Base-by-base conservation (phyloP, 495 filamentous ascomycete genomes). In the Hypoxylon intermedium region DNA sequence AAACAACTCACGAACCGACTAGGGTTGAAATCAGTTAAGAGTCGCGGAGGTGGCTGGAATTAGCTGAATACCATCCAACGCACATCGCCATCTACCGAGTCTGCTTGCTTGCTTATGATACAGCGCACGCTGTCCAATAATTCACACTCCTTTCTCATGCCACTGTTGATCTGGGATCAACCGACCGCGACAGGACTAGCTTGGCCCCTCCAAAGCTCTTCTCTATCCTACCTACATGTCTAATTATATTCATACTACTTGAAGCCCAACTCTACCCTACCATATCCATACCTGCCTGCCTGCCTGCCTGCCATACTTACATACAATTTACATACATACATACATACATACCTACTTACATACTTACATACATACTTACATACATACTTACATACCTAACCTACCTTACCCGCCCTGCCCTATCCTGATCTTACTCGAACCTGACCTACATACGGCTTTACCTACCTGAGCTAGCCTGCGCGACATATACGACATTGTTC, bases 181-280 rank as follows among this genome's bases (percentile, higher is more conserved):
- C 62, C 55, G 55, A 60, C 51, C 46, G 56, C 49, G 60, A 59
- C 62, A 42, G 50, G 62, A 65, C 62, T 64, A 58, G 54, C 47
- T 51, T 15, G 45, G 19, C 16, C 23, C 54, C 56, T 45, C 58
- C 57, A 42, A 43, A 26, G 28, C 41, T 47, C 21, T 31, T 13
- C 44, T 37, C 37, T 15, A 41, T 5, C 37, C 19, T 45, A 26
- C 21, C 21, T 53, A 64, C 24, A 26, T 26, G 7, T 26, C 24
- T 26, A 26, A 26, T 26, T 26, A 26, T 26, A 26, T 26, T 26
- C 24, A 4, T 26, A 13, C 61, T 60, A 65, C 57, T 60, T 60
- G 62, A 65, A 50, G 62, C 62, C 62, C 62, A 65, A 65, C 56
- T 65, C 58, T 43, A 58, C 54, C 54, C 47, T 67, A 67, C 64